A percentile compares a stretch with the other conserved stretches of the same genome.
Evolutionary conservation across 1,284 basidiomycete genomes (phyloP).

Genomic region (Cryptococcus sp.): DNA sequence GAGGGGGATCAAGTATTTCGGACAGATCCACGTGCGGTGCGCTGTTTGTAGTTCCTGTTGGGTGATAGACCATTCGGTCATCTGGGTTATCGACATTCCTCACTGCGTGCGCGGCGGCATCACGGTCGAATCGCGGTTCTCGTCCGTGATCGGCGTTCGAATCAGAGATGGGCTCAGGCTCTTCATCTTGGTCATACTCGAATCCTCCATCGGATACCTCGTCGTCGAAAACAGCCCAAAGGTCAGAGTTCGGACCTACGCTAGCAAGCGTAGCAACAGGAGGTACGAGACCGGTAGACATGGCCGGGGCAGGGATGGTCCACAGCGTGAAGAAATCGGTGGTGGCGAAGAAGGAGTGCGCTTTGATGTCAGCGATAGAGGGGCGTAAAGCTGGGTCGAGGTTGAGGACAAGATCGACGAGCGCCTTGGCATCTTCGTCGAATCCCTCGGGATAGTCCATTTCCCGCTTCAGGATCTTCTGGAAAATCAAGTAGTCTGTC

Average conservation of each 20-base stretch:
- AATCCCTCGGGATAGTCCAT: constrained; percentile 57
- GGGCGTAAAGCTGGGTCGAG: constrained; percentile 68
- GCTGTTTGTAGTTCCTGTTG: constrained; percentile 1
- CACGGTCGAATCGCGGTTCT: constrained; percentile 34
- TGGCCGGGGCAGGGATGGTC: constrained; percentile 57
- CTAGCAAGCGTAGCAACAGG: constrained; percentile 30
- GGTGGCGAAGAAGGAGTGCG: constrained; percentile 72
- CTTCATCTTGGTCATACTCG: constrained; percentile 32
- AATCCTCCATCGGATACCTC: constrained; percentile 42
- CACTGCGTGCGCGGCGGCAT: constrained; percentile 39
- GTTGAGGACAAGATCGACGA: constrained; percentile 55
- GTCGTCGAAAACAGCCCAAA: constrained; percentile 50
- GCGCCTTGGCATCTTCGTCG: constrained; percentile 54
- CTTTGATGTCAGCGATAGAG: constrained; percentile 64
- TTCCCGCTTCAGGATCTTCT: constrained; percentile 59
- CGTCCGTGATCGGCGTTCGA: constrained; percentile 5
- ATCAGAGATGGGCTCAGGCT: not conserved
- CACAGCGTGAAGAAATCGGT: constrained; percentile 76
- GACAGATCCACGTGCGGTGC: constrained; percentile 12
- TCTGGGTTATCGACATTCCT: constrained; percentile 29
- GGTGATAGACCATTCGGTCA: constrained; percentile 10
- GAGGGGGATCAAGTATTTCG: constrained; percentile 37
- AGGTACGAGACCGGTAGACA: constrained; percentile 51
- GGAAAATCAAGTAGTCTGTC: constrained; percentile 63
- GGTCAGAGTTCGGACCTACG: constrained; percentile 31